These are phyloP conservation scores for Fusarium buharicum DNA, from an alignment of 2,329 filamentous ascomycete genomes.

Conservation along the genomic window DNA sequence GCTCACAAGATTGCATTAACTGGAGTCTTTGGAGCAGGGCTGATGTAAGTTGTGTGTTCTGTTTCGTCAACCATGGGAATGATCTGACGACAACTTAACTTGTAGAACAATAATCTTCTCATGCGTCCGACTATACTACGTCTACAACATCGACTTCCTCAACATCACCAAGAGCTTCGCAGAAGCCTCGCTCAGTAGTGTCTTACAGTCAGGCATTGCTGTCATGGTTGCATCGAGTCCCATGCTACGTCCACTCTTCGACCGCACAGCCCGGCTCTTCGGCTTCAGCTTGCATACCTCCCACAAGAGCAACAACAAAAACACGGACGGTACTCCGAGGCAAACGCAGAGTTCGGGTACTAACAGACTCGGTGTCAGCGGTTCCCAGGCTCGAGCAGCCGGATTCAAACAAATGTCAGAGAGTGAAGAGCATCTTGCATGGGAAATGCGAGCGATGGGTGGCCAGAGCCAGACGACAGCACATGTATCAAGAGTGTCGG, in stretches of 20 bases:
- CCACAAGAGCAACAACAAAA: background rate
- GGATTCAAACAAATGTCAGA: constrained; percentile 11
- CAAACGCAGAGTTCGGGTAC: background rate
- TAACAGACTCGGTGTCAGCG: background rate
- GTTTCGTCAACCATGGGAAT: background rate
- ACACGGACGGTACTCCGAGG: no score
- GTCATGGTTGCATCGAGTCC: constrained; percentile 25
- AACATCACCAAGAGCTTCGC: constrained; percentile 20
- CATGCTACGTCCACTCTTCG: constrained; percentile 17
- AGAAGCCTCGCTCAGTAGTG: constrained; percentile 10
- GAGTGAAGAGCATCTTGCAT: constrained; percentile 22
- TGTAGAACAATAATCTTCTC: constrained; percentile 27
- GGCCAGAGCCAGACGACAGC: no score
- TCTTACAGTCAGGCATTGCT: constrained; percentile 20
- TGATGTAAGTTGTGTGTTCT: background rate
- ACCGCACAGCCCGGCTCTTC: constrained; percentile 1
- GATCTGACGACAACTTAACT: background rate
- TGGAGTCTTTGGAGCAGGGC: background rate
- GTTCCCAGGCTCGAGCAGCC: background rate
- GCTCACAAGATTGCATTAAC: constrained; percentile 1
- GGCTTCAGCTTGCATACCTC: background rate
- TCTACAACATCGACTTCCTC: constrained; percentile 20
- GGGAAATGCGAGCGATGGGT: constrained; percentile 3
- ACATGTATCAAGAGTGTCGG: no score
- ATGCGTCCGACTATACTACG: constrained; percentile 23